Conservation (phyloP, 257 asterid genomes). For the Craterostigma plantagineum region DNA sequence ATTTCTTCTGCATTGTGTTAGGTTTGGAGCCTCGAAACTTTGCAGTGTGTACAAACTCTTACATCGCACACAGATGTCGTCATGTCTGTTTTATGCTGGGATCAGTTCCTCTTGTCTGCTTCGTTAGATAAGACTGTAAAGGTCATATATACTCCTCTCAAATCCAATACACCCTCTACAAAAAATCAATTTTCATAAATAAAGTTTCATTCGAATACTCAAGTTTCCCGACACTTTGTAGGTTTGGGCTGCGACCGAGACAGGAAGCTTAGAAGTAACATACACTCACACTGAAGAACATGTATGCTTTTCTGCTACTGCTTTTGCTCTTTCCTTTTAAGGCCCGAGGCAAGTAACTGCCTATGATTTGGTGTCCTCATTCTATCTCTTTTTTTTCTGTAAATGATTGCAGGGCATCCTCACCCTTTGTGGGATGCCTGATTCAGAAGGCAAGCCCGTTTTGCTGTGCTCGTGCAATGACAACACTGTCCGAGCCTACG, state of each 20-base stretch:
- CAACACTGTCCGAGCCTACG: slow-evolving; percentile 53
- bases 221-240: too few relatives aligned
- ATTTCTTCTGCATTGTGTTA: slow-evolving; percentile 13
- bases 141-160: slow-evolving; percentile 19
- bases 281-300: slow-evolving; percentile 74
- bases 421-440: slow-evolving; percentile 85
- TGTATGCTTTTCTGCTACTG: slow-evolving; percentile 25
- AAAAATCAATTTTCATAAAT: neutral
- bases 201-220: neutral
- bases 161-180: neutral
- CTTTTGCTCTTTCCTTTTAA: slow-evolving; percentile 2
- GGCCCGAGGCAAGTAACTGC: too few relatives aligned
- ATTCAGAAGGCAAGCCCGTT: slow-evolving; percentile 84
- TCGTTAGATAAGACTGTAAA: slow-evolving; percentile 82
- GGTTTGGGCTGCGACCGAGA: slow-evolving; percentile 83
- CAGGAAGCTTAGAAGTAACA: slow-evolving; percentile 84
- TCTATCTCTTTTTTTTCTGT: too few relatives aligned
- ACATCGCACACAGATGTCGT: slow-evolving; percentile 71
- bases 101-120: slow-evolving; percentile 87
- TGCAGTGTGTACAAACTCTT: slow-evolving; percentile 77
- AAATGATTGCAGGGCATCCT: slow-evolving; percentile 53
- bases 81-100: slow-evolving; percentile 98
- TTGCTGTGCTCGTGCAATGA: slow-evolving; percentile 76
- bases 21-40: slow-evolving; percentile 91
- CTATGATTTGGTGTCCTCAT: too few relatives aligned